Evolutionary conservation across 495 filamentous ascomycete genomes (phyloP), one percentile per base, ranked within the genome.

Genomic region (Neurospora sublineolata): DNA sequence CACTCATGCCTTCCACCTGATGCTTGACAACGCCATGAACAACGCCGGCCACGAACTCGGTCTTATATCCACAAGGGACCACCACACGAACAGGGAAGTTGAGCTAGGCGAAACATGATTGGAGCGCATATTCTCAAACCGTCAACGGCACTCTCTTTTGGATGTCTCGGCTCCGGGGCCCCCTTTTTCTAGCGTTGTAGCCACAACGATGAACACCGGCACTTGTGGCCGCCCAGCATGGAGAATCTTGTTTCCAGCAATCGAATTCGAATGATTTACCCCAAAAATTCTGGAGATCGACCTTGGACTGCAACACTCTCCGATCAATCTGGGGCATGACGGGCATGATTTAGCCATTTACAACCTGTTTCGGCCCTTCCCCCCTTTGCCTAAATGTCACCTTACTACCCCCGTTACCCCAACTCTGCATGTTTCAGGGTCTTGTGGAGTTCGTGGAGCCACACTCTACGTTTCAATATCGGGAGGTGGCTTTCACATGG

Each of bases 51-150:
- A 33, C 3, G 68, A 70, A 3, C 74, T 84, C 37, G 71, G 69
- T n/a, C 72, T 84, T 23, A 73, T 84, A 40, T 81, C 79, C 12
- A 83, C 82, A 0, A 78, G 77, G 0, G 80, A 80, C 72, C 73
- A 83, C 18, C 82, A 84, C 40, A 79, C 79, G 4, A 71, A 40
- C 14, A 8, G 73, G 3, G 82, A 84, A 1, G 23, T 52, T 14
- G 83, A 83, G 14, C 72, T 84, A 69, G n/a, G 3, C 30, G 44
- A 52, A 30, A 33, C 4, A 16, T 70, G 37, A 60, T 37, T 60
- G 23, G 38, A 42, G 14, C 37, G 67, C 67, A 37, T 27, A 9
- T 37, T 20, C 4, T 52, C 20, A 52, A 27, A 7, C 10, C 46
- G 27, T 58, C 5, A 23, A 58, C 1, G 20, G 10, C 46, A 58